Base-by-base conservation (phyloP, 148 eudicot genomes). In the Heliamphora exappendiculata region DNA sequence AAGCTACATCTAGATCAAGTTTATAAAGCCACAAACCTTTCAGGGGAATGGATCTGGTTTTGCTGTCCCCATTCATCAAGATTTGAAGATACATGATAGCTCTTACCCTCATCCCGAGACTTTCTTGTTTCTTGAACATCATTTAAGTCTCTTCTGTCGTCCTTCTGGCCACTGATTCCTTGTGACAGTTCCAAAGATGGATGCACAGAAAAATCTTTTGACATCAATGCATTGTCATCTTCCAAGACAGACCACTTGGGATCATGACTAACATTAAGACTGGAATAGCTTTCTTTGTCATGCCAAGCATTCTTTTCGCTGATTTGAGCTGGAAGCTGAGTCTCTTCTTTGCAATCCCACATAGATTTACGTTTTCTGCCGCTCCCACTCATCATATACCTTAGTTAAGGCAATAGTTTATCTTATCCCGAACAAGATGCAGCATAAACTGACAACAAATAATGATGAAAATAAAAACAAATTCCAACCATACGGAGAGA, bases 291-390 rank as follows among this genome's bases (percentile, higher is more conserved):
- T 62, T 70, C 76, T 39, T 55, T 62, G 51, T 33, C 75, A 54
- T 26, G 82, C 71, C 66, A 62, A 69, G 72, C 44, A 69, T 29
- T 54, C 34, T 63, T 65, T 28, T 70, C 72, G 63, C 14, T 60
- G 55, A 26, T 60, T 39, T 64, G 66, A 75, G 47, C 75, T 39
- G 67, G 65, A 79, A 67, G 37, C 68, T 22, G 82, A 74, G 29
- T 45, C 33, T 74, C 82, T 67, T 75, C 82, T 67, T 55, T 74
- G 50, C 63, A 45, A 74, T 79, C 82, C 82, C 78, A 67, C 29
- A 57, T 31, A 67, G 82, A 79, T 74, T 70, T 79, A 19, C 74
- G 78, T 44, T 67, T 79, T 34, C 74, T 67, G 53, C 42, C 34
- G 44, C 53, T 67, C 67, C 36, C 74, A 57, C 78, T 66, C 82